These are phyloP conservation scores for Neocucurbitaria cava DNA, from an alignment of 2,329 filamentous ascomycete species.

Conservation along the genomic window DNA sequence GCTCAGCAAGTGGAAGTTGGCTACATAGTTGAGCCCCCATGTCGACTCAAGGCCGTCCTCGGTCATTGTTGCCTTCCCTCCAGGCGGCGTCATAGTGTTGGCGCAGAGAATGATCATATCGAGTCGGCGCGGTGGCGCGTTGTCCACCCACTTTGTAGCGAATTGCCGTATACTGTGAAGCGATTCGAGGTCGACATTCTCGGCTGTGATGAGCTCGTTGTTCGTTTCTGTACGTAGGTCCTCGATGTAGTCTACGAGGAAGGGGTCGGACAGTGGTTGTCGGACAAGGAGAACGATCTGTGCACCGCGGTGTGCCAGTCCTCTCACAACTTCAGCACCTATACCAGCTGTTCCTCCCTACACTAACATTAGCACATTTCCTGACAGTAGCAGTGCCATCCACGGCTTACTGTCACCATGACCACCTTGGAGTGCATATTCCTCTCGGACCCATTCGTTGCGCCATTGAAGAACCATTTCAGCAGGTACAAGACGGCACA, in stretches of 20 bases:
- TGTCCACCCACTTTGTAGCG: constrained; percentile 98
- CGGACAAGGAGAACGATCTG: constrained; percentile 91
- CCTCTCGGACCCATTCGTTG: constrained; percentile 75
- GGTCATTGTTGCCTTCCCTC: constrained; percentile 66
- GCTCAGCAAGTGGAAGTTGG: constrained; percentile 92
- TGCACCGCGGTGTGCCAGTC: constrained; percentile 81
- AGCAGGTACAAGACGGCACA: constrained; percentile 61
- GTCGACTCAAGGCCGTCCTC: constrained; percentile 83
- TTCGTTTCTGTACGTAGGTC: constrained; percentile 78
- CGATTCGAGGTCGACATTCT: constrained; percentile 88
- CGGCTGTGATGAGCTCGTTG: constrained; percentile 91
- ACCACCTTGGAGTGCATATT: constrained; percentile 93
- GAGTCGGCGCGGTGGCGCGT: constrained; percentile 83
- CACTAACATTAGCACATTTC: constrained; percentile 16
- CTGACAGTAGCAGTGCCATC: background rate
- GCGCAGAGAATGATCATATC: constrained; percentile 93
- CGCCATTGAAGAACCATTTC: constrained; percentile 82
- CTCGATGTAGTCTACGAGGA: constrained; percentile 90
- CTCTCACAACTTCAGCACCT: constrained; percentile 76
- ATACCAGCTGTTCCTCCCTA: constrained; percentile 91
- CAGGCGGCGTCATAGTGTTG: constrained; percentile 75
- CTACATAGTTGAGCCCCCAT: constrained; percentile 94
- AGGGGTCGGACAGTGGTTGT: constrained; percentile 80
- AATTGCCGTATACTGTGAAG: constrained; percentile 92
- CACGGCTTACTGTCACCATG: constrained; percentile 75